Evolutionary conservation across 2,329 filamentous ascomycete genomes (phyloP), one percentile per base, ranked within the genome.

Genomic region (Orbilia blumenaviensis): DNA sequence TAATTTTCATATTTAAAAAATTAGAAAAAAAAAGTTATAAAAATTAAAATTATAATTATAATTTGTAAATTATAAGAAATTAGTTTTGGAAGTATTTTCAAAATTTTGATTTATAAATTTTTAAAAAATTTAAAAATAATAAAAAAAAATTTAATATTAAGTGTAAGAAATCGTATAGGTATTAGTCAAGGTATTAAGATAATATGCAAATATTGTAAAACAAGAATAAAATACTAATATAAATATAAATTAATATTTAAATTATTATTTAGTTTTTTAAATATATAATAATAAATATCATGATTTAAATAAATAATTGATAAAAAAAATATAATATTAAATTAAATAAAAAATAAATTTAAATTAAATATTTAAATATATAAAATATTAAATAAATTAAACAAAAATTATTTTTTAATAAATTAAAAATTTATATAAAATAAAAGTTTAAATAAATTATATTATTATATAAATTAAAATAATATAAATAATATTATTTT

Each of bases 91-190:
- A 21, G 25, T 50, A 25, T 21, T 21, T 21, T 21, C 25, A 21
- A 21, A 50, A 50, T 50, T 50, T 50, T 50, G 25, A 4, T 21
- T 21, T 6, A 50, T 50, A 50, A 21, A 50, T 21, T 21, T 21
- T 21, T 21, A 21, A 21, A 50, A 50, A 50, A 25, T 12, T 21
- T 50, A 5, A 50, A 50, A 25, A 21, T n/a, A n/a, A n/a, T n/a
- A n/a, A n/a, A n/a, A n/a, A n/a, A 8, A 54, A 54, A 9, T 23
- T 32, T 32, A 7, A 54, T 32, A 54, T 4, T n/a, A n/a, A n/a
- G n/a, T 54, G 14, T 54, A 54, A 54, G 12, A 54, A 54, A 54
- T 54, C n/a, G 14, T 54, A 54, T 54, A 36, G 4, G 18, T 6
- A 25, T 12, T 27, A 52, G 12, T 54, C 9, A 3, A 36, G 8